phyloP scores from a whole-genome alignment of 2,329 filamentous ascomycete species.

The Penicillium sclerotiorum region DNA sequence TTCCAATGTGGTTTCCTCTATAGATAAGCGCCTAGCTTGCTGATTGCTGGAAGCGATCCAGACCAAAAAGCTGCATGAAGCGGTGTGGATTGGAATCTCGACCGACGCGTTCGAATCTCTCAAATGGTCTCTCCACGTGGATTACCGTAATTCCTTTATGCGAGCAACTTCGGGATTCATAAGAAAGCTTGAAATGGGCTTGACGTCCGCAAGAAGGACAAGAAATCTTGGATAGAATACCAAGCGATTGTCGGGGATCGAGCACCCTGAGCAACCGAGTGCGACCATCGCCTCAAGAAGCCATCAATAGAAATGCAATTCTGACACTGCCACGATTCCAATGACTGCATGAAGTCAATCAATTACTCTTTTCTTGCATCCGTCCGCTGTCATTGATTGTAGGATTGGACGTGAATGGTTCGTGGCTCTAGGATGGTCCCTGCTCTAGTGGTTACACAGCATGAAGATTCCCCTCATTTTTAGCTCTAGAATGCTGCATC shows the following conservation, averaged over 20 bases:
- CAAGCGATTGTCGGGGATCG: neutral
- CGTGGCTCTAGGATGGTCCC: slow-evolving; percentile 2
- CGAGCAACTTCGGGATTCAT: neutral
- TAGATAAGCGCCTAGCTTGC: neutral
- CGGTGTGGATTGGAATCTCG: slow-evolving; percentile 9
- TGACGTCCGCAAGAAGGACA: neutral
- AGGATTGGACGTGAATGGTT: slow-evolving; percentile 13
- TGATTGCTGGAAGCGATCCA: neutral
- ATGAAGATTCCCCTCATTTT: slow-evolving; percentile 14
- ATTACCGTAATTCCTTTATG: neutral
- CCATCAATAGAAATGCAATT: neutral
- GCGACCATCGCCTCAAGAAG: neutral
- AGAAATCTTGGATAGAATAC: neutral
- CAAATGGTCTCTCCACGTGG: neutral
- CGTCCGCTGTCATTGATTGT: slow-evolving; percentile 1
- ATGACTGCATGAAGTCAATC: slow-evolving; percentile 4
- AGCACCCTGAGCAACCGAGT: slow-evolving; percentile 6
- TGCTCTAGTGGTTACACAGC: slow-evolving; percentile 15
- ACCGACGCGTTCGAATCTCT: neutral
- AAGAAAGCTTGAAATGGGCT: neutral
- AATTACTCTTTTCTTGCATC: slow-evolving; percentile 2
- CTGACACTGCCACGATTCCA: slow-evolving; percentile 2
- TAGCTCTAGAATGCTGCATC: slow-evolving; percentile 16
- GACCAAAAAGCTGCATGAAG: slow-evolving; percentile 12
- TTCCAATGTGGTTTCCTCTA: neutral